Base-by-base conservation (phyloP, 2,329 filamentous ascomycete species). In the Talaromyces piceae region DNA sequence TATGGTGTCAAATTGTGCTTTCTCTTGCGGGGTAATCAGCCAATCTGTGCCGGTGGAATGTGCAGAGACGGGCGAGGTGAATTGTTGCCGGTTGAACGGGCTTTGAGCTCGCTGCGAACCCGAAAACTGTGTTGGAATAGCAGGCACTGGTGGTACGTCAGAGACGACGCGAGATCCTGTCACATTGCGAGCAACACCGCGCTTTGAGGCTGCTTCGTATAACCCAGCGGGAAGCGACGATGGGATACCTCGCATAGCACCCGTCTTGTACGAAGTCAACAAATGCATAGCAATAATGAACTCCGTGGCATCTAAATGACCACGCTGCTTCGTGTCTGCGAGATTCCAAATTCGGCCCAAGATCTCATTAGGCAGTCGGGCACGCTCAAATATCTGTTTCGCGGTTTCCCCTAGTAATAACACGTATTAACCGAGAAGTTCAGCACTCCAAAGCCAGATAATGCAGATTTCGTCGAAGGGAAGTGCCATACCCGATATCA, bases 201-300 rank as follows among this genome's bases (percentile, higher is more conserved):
- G 79, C 57, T 90, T 81, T 45, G 87, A 83, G 7, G 93, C 93
- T 43, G 91, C 91, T 64, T 98, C 93, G 63, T 94, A 95, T 4
- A 98, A 75, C 9, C 86, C 87, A 11, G 88, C 83, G 5, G 93
- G 93, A 2, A 98, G 79, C 23, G 86, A 81, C 54, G 76, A 86
- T 1, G 93, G 93, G 51, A 97, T 77, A 18, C 80, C 83, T 57
- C 88, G 84, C 67, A 98, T 79, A 26, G 83, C 78, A 20, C 90
- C 87, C 11, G 84, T 86, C 75, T 95, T 95, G 72, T 88, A 89
- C 11, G 90, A 95, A 12, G 89, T 91, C 56, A 98, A 78, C 54
- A 98, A 76, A 68, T 98, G 93, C 93, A 98, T 98, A 43, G 93
- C 93, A 63, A 98, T 94, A 64, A 95, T 87, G 67, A 98, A 98